A percentile compares a stretch with the other conserved stretches of the same genome.
Evolutionary conservation across 371 early-diverging fungal genomes (phyloP).

Genomic region (Mucor racemosus): DNA sequence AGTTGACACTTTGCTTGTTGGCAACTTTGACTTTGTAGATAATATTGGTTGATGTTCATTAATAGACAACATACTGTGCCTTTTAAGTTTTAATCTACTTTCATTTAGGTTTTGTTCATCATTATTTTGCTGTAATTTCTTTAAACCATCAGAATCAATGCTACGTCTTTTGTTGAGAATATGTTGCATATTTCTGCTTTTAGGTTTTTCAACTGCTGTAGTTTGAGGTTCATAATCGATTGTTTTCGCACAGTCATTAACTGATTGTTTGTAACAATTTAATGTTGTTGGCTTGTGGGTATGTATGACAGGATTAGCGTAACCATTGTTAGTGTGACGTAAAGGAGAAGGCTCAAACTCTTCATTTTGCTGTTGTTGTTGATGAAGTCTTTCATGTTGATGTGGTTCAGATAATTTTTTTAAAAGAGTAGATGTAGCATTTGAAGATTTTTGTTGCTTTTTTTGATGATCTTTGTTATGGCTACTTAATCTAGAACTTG

Average conservation of each 20-base stretch:
- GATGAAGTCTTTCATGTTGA: neutral
- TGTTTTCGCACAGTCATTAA: neutral
- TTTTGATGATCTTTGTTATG: slow-evolving; percentile 1
- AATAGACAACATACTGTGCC: neutral
- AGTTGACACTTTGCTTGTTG: neutral
- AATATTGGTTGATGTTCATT: neutral
- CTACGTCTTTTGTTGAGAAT: neutral
- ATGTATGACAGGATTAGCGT: neutral
- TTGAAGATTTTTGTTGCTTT: neutral
- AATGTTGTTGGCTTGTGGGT: neutral
- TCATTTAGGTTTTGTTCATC: neutral
- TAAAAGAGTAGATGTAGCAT: neutral
- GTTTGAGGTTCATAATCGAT: neutral
- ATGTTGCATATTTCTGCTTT: neutral
- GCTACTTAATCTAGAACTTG: neutral
- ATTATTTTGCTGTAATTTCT: neutral
- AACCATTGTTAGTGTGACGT: neutral
- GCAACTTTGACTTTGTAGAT: neutral
- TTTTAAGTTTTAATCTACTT: neutral
- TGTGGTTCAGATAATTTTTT: neutral
- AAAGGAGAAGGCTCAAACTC: neutral
- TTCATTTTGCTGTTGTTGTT: neutral
- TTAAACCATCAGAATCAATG: neutral
- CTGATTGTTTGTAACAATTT: neutral
- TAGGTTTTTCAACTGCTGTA: neutral